phyloP scores from a whole-genome alignment of 2,329 filamentous ascomycete species.

The Trichoderma sp. region DNA sequence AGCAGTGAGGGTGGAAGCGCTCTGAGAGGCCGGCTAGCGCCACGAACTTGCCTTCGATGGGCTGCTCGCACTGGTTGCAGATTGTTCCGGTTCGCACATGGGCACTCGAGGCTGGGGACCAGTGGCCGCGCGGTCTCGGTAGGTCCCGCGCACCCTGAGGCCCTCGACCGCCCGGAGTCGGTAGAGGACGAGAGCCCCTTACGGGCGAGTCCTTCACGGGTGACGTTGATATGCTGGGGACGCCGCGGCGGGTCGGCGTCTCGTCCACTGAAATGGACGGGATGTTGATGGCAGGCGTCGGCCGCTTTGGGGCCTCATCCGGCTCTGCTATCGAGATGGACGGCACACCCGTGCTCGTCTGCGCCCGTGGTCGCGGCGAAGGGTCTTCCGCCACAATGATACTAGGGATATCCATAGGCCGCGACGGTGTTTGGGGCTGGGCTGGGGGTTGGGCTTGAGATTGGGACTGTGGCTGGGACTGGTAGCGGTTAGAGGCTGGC shows the following conservation, averaged over 20 bases:
- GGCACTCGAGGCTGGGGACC: conserved; percentile 57
- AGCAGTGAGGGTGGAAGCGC: conserved; percentile 92
- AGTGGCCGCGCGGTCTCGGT: conserved; percentile 55
- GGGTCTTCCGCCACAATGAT: conserved; percentile 56
- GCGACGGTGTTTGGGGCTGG: conserved; percentile 33
- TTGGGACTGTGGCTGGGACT: conserved; percentile 25
- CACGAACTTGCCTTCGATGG: conserved; percentile 89
- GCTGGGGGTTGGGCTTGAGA: conserved; percentile 26
- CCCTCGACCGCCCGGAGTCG: conserved; percentile 47
- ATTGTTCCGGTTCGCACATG: conserved; percentile 63
- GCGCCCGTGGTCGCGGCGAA: conserved; percentile 40
- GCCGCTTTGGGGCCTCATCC: conserved; percentile 32
- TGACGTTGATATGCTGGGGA: conserved; percentile 53
- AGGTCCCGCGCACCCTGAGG: conserved; percentile 40
- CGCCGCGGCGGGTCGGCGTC: conserved; percentile 40
- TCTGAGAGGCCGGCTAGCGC: conserved; percentile 71
- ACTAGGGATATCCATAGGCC: conserved; percentile 53
- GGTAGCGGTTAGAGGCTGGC: conserved; percentile 20
- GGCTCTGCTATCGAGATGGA: conserved; percentile 43
- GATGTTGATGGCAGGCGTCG: conserved; percentile 45
- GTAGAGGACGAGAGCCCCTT: conserved; percentile 43
- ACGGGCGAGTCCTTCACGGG: conserved; percentile 40
- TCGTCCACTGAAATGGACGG: conserved; percentile 55
- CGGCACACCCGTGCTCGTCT: conserved; percentile 39
- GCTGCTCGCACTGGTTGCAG: conserved; percentile 80